phyloP scores from a whole-genome alignment of 805 yeast genomes.

The Barnettozyma populi region DNA sequence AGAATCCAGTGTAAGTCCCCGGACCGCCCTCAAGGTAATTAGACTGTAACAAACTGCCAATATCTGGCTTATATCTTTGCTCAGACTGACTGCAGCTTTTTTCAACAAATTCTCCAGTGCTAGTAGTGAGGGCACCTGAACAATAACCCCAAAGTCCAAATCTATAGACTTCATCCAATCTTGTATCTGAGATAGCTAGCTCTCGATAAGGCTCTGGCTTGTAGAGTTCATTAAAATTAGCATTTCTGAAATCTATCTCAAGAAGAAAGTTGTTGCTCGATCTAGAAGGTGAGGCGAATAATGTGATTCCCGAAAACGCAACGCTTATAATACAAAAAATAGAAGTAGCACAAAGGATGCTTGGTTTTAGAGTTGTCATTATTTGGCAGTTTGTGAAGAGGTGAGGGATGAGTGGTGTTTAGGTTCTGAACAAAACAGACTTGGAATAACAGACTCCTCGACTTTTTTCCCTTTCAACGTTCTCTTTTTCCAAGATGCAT shows the following conservation, averaged over 20 bases:
- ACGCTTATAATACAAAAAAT: too few species aligned
- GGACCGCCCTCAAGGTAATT: not conserved
- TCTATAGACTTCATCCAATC: not conserved
- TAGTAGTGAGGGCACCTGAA: not conserved
- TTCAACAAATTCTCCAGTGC: not conserved
- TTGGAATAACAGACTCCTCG: too few species aligned
- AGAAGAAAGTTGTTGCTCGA: too few species aligned
- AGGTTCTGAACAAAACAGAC: too few species aligned
- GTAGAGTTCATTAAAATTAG: not conserved
- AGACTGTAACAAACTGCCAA: not conserved
- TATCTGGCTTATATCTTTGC: constrained; percentile 1
- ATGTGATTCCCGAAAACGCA: too few species aligned
- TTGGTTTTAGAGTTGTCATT: too few species aligned
- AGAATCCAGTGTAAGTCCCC: not conserved
- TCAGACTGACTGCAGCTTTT: not conserved
- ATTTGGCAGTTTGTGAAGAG: too few species aligned
- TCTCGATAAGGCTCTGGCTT: not conserved
- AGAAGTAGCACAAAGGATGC: too few species aligned
- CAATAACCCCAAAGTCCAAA: constrained; percentile 5
- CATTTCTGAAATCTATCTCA: not conserved
- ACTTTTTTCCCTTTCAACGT: not conserved
- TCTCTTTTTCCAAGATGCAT: too few species aligned
- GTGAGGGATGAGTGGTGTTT: too few species aligned
- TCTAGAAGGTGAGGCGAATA: too few species aligned
- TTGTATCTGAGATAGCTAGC: not conserved